These are phyloP conservation scores for Bisporella sp. DNA, from an alignment of 2,329 filamentous ascomycete genomes.

Conservation along the genomic window DNA sequence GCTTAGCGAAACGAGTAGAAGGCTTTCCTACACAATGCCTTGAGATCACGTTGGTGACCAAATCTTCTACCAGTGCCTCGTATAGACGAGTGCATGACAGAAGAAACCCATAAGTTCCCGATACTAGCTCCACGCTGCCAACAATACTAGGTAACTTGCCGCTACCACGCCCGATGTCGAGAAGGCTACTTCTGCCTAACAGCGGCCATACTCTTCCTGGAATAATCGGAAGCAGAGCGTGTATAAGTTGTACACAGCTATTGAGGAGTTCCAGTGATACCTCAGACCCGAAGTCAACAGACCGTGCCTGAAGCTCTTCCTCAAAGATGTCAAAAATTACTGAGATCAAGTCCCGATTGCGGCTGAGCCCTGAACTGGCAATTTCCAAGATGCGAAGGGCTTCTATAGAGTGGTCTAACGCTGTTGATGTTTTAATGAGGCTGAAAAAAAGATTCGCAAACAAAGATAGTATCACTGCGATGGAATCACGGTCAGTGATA, in stretches of 20 bases:
- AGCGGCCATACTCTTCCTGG: slow-evolving; percentile 89
- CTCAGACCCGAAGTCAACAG: slow-evolving; percentile 33
- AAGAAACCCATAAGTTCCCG: slow-evolving; percentile 71
- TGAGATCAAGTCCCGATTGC: slow-evolving; percentile 66
- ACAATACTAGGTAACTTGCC: slow-evolving; percentile 73
- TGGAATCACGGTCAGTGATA: slow-evolving; percentile 49
- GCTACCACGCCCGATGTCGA: slow-evolving; percentile 69
- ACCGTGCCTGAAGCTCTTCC: slow-evolving; percentile 44
- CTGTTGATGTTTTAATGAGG: slow-evolving; percentile 19
- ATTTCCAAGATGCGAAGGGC: slow-evolving; percentile 43
- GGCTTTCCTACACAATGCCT: slow-evolving; percentile 51
- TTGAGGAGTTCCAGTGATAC: slow-evolving; percentile 52
- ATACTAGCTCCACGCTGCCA: slow-evolving; percentile 73
- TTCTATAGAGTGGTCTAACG: slow-evolving; percentile 28
- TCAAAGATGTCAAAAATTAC: slow-evolving; percentile 85
- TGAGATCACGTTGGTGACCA: slow-evolving; percentile 61
- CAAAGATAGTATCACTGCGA: slow-evolving; percentile 67
- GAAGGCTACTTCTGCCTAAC: slow-evolving; percentile 70
- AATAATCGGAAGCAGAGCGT: slow-evolving; percentile 61
- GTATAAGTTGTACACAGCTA: slow-evolving; percentile 74
- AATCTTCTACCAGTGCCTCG: slow-evolving; percentile 67
- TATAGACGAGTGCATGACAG: slow-evolving; percentile 68
- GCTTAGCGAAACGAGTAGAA: slow-evolving; percentile 37
- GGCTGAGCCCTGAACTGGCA: slow-evolving; percentile 46
- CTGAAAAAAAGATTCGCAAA: slow-evolving; percentile 62